Evolutionary conservation across 2,329 filamentous ascomycete species (phyloP), one percentile per base, ranked within the genome.

Genomic region (Ceratocystis papillata): DNA sequence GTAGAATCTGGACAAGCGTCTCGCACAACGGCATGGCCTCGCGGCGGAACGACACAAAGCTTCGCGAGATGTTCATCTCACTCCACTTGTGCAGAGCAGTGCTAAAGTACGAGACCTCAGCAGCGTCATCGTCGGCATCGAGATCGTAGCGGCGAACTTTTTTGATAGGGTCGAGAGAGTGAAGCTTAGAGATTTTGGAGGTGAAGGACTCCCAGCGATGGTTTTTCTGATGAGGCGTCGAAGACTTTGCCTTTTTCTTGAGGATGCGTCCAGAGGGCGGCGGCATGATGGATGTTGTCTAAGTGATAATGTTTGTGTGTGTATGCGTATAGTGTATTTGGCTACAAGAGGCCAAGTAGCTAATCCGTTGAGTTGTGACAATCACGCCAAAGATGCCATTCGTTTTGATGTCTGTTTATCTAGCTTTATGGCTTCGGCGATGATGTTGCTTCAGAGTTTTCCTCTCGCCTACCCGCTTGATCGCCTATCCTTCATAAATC

Each of bases 181-280:
- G 94, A 73, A 97, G 83, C 75, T 92, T 94, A 69, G 89, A 85
- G 74, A 97, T 89, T 75, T 95, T 94, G 73, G 87, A 84, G 68
- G 87, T 89, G 77, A 97, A 97, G 69, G 89, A 87, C 77, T 96
- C 88, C 84, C 90, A 97, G 74, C 89, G 83, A 77, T 96, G 90
- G 64, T 90, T 88, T 73, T 90, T 92, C 69, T 87, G 86, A 70
- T 91, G 89, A 63, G 81, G 79, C 30, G 90, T 95, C 70, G 82
- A 81, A 69, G 82, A 81, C 74, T 88, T 90, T 69, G 81, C 81
- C 77, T 87, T 89, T 70, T 81, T 82, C 80, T 88, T 88, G 72
- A 81, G 78, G 73, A 89, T 87, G 73, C 84, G 83, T 70, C 86
- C 85, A 50, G 81, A 81, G 72, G 82, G 78, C 71, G 82, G 80